Base-by-base conservation (phyloP, 805 yeast genomes). In the Candida adriatica region DNA sequence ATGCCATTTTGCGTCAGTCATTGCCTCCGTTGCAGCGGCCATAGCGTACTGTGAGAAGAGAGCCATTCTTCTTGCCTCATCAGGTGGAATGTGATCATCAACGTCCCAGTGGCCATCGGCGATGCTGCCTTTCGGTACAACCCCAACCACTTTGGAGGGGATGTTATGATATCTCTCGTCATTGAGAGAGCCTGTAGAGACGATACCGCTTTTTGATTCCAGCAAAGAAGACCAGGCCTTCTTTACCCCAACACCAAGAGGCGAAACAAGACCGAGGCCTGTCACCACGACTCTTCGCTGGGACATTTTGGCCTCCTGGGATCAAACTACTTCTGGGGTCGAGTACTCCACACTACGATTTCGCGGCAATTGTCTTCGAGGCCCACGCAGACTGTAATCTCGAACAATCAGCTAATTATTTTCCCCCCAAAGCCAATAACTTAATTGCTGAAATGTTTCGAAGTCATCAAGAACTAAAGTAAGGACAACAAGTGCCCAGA, bases 261-360 rank as follows among this genome's bases (percentile, higher is more conserved):
- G 98, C 1, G 92, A 74, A 1, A 88, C 72, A 17, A 83, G 59
- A 0, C 97, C 97, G 6, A 92, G 52, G 0, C 98, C 98, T 0
- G 98, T 92, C 1, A 90, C 79, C 1, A 90, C 96, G 0, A 90
- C 95, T 56, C 95, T 31, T 28, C 38, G 30, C 11, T 36, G 38
- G 10, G 45, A 38, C 46, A 42, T 42, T 8, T 5, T 23, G 11
- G 24, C 22, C 22, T n/a, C n/a, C n/a, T n/a, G n/a, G n/a, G n/a
- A n/a, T n/a, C n/a, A n/a, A n/a, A n/a, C n/a, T n/a, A n/a, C n/a
- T n/a, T n/a, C n/a, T n/a, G n/a, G n/a, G n/a, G n/a, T n/a, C n/a
- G n/a, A n/a, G n/a, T n/a, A n/a, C n/a, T n/a, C n/a, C n/a, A n/a
- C n/a, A n/a, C n/a, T n/a, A n/a, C n/a, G n/a, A n/a, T n/a, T n/a